Evolutionary conservation across 2,329 filamentous ascomycete species (phyloP).

Genomic region (Cladosporium cucumerinum): DNA sequence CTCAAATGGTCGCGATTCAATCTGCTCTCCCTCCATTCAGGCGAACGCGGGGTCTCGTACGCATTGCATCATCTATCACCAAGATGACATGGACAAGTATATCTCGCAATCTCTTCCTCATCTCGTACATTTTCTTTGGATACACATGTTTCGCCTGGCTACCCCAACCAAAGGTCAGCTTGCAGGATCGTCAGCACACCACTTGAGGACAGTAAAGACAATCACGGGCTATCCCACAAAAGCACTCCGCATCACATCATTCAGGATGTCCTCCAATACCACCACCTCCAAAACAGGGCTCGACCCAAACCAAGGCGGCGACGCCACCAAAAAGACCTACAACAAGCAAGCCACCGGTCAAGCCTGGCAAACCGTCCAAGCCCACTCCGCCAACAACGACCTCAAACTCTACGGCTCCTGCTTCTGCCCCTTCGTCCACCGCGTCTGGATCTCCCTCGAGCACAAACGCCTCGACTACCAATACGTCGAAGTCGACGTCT

Average conservation of each 20-base stretch:
- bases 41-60: not conserved
- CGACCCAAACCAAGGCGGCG: conserved; percentile 47
- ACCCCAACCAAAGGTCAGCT: not conserved
- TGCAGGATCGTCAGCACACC: not conserved
- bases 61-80: not conserved
- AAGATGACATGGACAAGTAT: not conserved
- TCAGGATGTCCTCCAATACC: conserved; percentile 1
- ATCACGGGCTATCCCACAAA: not conserved
- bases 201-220: not conserved
- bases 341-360: conserved; percentile 69
- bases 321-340: conserved; percentile 60
- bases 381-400: conserved; percentile 65
- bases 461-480: conserved; percentile 75
- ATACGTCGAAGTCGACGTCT: conserved; percentile 82
- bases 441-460: conserved; percentile 86
- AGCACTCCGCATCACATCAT: not conserved
- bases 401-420: conserved; percentile 79
- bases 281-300: conserved; percentile 24
- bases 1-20: too few species aligned
- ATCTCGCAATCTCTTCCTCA: not conserved
- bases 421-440: conserved; percentile 84
- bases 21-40: not conserved
- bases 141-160: not conserved
- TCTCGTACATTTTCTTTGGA: not conserved
- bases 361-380: conserved; percentile 66